A percentile compares a stretch with the other conserved stretches of the same genome.
Evolutionary conservation across 2,329 filamentous ascomycete species (phyloP).

Genomic region (Ceratocystis cacaofunesta): DNA sequence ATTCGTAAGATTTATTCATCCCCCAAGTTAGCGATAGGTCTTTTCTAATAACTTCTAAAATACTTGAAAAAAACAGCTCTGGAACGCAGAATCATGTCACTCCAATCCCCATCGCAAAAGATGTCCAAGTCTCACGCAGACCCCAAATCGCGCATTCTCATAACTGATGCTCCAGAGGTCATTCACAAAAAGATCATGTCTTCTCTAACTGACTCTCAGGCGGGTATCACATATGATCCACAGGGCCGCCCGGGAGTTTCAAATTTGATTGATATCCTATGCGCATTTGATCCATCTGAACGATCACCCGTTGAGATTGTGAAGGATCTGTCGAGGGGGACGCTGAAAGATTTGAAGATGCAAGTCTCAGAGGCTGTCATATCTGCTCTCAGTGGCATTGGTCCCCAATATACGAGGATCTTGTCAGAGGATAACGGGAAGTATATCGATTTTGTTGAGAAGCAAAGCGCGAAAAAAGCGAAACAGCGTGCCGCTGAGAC

Average conservation of each 20-base stretch:
- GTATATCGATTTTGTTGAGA: constrained; percentile 43
- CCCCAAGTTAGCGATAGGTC: not conserved
- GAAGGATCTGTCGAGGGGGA: constrained; percentile 25
- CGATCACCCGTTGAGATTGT: constrained; percentile 30
- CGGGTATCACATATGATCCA: constrained; percentile 58
- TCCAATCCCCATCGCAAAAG: constrained; percentile 61
- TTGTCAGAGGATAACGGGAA: constrained; percentile 32
- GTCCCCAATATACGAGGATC: constrained; percentile 40
- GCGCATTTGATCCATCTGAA: constrained; percentile 42
- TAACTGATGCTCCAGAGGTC: constrained; percentile 52
- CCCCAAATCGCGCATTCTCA: constrained; percentile 60
- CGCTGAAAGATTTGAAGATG: constrained; percentile 30
- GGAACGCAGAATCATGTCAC: constrained; percentile 76
- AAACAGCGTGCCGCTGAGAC: constrained; percentile 42
- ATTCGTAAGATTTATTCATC: constrained; percentile 39
- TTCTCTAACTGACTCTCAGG: constrained; percentile 61
- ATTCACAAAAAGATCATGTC: constrained; percentile 56
- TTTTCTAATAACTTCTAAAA: not conserved
- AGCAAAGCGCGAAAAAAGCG: constrained; percentile 46
- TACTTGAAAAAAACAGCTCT: constrained; percentile 38
- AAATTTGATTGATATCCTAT: constrained; percentile 72
- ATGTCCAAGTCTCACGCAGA: constrained; percentile 86
- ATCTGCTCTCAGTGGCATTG: constrained; percentile 36
- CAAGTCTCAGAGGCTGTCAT: constrained; percentile 45
- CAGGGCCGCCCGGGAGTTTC: constrained; percentile 60